phyloP scores from a whole-genome alignment of 2,329 filamentous ascomycete species.

The Diaporthe caulivora region DNA sequence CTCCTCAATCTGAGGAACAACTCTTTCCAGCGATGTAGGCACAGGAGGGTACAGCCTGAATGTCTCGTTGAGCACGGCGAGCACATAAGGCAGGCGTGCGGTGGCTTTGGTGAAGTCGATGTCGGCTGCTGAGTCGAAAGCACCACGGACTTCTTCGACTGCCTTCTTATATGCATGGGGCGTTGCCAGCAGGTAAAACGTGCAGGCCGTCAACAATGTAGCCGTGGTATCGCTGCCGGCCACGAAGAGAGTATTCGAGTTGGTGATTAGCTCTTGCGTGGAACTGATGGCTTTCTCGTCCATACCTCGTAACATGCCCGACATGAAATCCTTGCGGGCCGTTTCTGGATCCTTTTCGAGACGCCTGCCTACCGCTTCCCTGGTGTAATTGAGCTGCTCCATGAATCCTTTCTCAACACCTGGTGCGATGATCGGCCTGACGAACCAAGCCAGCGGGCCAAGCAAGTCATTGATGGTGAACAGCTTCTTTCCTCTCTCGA shows the following conservation, averaged over 20 bases:
- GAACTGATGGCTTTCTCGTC: background rate
- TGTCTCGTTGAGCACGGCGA: constrained; percentile 38
- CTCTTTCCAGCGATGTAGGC: constrained; percentile 18
- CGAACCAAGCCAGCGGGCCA: background rate
- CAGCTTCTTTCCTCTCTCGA: constrained; percentile 4
- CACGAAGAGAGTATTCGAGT: constrained; percentile 36
- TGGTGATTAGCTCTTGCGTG: constrained; percentile 34
- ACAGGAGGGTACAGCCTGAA: constrained; percentile 40
- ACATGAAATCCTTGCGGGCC: constrained; percentile 6
- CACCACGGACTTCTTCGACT: constrained; percentile 33
- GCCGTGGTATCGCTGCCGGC: constrained; percentile 40
- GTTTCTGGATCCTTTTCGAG: background rate
- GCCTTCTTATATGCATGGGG: constrained; percentile 31
- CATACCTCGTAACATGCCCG: background rate
- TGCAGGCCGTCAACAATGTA: constrained; percentile 35
- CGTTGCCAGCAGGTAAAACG: constrained; percentile 36
- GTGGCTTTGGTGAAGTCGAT: constrained; percentile 39
- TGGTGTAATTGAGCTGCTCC: background rate
- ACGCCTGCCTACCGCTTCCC: background rate
- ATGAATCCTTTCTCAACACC: constrained; percentile 15
- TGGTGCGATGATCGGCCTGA: background rate
- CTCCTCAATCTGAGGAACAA: constrained; percentile 32
- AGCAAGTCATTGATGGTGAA: background rate
- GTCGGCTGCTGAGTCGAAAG: constrained; percentile 7
- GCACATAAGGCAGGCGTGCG: constrained; percentile 31